Percentiles rank a stretch among this genome's conserved stretches.
Conservation (phyloP, 2,329 filamentous ascomycete species). For the Lizonia empirigonia region DNA sequence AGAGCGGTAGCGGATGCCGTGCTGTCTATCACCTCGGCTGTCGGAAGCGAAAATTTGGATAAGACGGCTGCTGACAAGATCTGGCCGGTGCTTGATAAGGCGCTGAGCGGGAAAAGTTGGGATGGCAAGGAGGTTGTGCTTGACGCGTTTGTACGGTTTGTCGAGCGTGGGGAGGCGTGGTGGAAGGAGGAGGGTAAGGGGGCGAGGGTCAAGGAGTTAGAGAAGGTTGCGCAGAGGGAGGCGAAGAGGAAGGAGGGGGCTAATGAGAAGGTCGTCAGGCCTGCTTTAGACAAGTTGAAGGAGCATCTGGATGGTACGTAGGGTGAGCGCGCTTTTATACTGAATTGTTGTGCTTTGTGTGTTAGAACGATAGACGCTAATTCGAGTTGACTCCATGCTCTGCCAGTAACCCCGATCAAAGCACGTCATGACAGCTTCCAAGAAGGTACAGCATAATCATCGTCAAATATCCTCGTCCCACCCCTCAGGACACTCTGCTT, state of each 20-base stretch:
- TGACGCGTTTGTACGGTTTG: slow-evolving; percentile 77
- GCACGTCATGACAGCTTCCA: too few relatives aligned
- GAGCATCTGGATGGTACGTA: slow-evolving; percentile 4
- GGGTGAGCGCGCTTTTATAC: neutral
- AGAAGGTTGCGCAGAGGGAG: slow-evolving; percentile 75
- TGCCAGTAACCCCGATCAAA: too few relatives aligned
- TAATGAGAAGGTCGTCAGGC: slow-evolving; percentile 58
- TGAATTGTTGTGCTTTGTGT: too few relatives aligned
- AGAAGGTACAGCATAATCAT: too few relatives aligned
- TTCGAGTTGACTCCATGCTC: too few relatives aligned
- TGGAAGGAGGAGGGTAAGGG: slow-evolving; percentile 61
- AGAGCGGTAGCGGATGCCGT: slow-evolving; percentile 78
- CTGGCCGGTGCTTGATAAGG: slow-evolving; percentile 84
- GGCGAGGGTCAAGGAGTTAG: slow-evolving; percentile 67
- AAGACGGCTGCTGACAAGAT: slow-evolving; percentile 65
- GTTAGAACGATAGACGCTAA: neutral
- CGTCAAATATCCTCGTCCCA: neutral
- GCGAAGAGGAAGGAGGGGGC: slow-evolving; percentile 88
- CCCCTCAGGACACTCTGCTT: neutral
- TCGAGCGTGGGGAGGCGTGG: slow-evolving; percentile 65
- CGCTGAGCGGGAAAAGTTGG: slow-evolving; percentile 88
- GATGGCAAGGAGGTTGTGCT: slow-evolving; percentile 87
- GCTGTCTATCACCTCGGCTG: slow-evolving; percentile 64
- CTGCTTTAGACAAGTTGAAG: slow-evolving; percentile 26
- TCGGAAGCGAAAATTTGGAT: slow-evolving; percentile 64